Conservation (phyloP, 257 asterid species). For the Lavandula angustifolia region DNA sequence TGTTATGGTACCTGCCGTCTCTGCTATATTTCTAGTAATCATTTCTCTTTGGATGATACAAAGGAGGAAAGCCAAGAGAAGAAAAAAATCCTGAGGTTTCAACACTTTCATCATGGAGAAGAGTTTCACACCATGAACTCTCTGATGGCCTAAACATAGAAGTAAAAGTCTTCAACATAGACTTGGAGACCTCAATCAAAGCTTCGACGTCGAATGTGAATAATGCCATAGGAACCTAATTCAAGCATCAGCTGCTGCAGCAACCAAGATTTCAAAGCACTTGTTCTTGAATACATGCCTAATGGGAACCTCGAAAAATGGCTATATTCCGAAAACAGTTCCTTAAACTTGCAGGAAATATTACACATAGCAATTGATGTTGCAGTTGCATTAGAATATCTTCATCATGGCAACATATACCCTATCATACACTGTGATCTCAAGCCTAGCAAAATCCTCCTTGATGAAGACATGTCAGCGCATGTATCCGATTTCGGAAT, state of each 20-base stretch:
- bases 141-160: slow-evolving; percentile 1
- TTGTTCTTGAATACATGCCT: slow-evolving; percentile 16
- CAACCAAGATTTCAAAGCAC: slow-evolving; percentile 4
- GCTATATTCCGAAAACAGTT: background rate
- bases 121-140: slow-evolving; percentile 33
- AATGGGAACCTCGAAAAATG: slow-evolving; percentile 20
- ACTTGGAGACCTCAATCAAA: background rate
- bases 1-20: background rate
- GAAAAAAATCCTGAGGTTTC: background rate
- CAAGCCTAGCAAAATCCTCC: background rate
- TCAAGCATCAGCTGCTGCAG: slow-evolving; percentile 20
- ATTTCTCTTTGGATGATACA: background rate
- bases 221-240: slow-evolving; percentile 15
- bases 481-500: slow-evolving; percentile 7
- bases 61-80: background rate
- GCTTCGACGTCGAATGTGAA: slow-evolving; percentile 6
- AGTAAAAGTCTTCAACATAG: slow-evolving; percentile 4
- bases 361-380: slow-evolving; percentile 19
- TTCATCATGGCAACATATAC: background rate
- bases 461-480: slow-evolving; percentile 12
- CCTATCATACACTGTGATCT: slow-evolving; percentile 14
- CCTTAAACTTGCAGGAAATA: background rate
- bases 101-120: slow-evolving; percentile 15
- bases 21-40: background rate
- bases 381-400: slow-evolving; percentile 12